Base-by-base conservation (phyloP, 176 grass and related monocot genomes). In the Pontederia crassipes region DNA sequence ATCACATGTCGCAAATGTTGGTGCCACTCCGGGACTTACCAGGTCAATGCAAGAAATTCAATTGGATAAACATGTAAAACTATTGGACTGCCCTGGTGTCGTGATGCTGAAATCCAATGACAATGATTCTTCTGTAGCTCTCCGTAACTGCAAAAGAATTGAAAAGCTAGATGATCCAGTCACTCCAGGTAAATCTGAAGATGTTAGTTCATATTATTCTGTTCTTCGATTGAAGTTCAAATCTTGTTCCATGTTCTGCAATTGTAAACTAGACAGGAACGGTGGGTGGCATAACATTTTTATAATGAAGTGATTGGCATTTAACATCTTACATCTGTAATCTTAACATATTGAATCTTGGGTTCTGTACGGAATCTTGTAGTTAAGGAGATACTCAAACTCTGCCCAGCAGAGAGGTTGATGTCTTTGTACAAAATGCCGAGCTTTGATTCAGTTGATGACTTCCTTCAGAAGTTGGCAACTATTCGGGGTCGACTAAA, bases 31-130 rank as follows among this genome's bases (percentile, higher is more conserved):
- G 65, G 93, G 93, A 15, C 70, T 98, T 59, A 98, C 87, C 70
- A 87, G 80, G 70, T 88, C 93, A 18, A 88, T 98, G 87, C 84
- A 92, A 77, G 87, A 92, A 78, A 78, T 98, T 70, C 87, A 98
- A 28, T 78, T 98, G 50, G 93, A 98, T 65, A 98, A 85, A 75
- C 88, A 91, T 70, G 93, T 98, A 49, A 98, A 98, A 73, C 63
- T 98, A 65, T 67, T 98, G 13, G 93, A 98, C 81, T 88, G 93
- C 45, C 93, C 84, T 77, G 93, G 87, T 79, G 87, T 98, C 76
- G 93, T 92, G 58, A 92, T 92, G 93, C 79, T 98, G n/a, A 98
- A 80, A 70, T 85, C 84, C 61, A 59, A 75, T 60, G 72, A 72
- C 12, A 72, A 55, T 49, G 81, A 89, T 72, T 67, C 90, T n/a